These are phyloP conservation scores for Tieghemostelium lacteum DNA, from an alignment of 78 protist species.

Conservation along the genomic window DNA sequence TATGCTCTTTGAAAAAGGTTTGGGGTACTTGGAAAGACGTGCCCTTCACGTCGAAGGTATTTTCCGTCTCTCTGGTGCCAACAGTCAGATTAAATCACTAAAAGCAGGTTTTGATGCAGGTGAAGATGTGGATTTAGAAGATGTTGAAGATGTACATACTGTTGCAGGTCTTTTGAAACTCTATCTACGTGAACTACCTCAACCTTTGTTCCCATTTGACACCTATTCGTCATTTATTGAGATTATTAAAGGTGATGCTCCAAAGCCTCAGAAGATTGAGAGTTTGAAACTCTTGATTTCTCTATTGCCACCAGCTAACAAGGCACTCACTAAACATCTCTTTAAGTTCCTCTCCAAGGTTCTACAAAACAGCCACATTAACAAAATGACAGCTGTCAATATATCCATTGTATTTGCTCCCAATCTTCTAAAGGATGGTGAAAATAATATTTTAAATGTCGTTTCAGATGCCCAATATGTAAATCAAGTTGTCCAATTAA, in stretches of 20 bases:
- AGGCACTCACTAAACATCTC: conserved; percentile 17
- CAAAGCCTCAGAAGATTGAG: conserved; percentile 41
- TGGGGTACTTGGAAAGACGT: conserved; percentile 10
- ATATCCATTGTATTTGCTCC: conserved; percentile 74
- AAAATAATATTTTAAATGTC: conserved; percentile 29
- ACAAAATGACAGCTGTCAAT: conserved; percentile 76
- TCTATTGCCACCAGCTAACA: conserved; percentile 47
- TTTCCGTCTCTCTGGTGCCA: conserved; percentile 74
- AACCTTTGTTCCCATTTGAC: conserved; percentile 67
- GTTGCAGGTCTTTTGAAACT: conserved; percentile 70
- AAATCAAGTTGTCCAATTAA: conserved; percentile 63
- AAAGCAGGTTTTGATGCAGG: conserved; percentile 51
- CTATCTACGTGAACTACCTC: conserved; percentile 54
- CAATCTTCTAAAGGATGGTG: conserved; percentile 44
- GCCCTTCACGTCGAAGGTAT: conserved; percentile 65
- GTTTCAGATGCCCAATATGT: conserved; percentile 68
- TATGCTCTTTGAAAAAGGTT: conserved; percentile 39
- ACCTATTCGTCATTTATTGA: conserved; percentile 67
- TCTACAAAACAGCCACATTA: conserved; percentile 16
- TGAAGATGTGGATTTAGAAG: conserved; percentile 62
- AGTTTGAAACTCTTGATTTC: conserved; percentile 38
- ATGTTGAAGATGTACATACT: conserved; percentile 65
- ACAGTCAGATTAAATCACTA: conserved; percentile 50
- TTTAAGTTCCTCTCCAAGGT: conserved; percentile 44
- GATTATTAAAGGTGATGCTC: conserved; percentile 14